phyloP scores from a whole-genome alignment of 176 grass and related monocot genomes.

The Oryza longistaminata region DNA sequence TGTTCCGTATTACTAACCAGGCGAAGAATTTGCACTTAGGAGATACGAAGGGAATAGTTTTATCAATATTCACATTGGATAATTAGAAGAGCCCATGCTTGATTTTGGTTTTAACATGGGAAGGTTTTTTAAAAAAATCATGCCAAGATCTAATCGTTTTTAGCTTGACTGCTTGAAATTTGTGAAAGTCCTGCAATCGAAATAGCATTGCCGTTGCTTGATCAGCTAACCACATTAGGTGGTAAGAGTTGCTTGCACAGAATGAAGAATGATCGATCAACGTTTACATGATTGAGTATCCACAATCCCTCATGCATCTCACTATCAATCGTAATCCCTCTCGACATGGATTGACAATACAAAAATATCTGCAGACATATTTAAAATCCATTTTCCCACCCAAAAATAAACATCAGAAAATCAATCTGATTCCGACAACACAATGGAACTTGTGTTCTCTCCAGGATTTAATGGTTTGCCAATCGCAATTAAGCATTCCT shows the following conservation, averaged over 20 bases:
- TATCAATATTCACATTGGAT: background rate
- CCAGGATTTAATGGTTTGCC: background rate
- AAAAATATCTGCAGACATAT: slow-evolving; percentile 25
- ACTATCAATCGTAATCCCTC: slow-evolving; percentile 30
- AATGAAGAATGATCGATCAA: background rate
- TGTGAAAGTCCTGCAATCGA: background rate
- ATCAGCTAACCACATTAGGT: background rate
- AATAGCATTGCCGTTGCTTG: background rate
- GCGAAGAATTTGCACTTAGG: no score
- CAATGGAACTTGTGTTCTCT: background rate
- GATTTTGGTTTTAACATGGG: no score
- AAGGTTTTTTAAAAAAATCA: background rate
- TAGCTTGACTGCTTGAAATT: background rate
- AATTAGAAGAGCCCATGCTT: background rate
- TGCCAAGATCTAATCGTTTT: background rate
- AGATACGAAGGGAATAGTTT: no score
- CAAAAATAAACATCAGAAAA: background rate
- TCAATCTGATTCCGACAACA: background rate
- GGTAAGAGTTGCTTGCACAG: slow-evolving; percentile 17
- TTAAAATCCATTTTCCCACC: background rate
- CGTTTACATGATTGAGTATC: background rate
- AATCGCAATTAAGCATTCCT: background rate
- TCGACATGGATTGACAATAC: background rate
- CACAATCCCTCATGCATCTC: background rate
- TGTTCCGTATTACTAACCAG: no score